Conservation (phyloP, 2,329 filamentous ascomycete genomes). For the Colletotrichum karsti region DNA sequence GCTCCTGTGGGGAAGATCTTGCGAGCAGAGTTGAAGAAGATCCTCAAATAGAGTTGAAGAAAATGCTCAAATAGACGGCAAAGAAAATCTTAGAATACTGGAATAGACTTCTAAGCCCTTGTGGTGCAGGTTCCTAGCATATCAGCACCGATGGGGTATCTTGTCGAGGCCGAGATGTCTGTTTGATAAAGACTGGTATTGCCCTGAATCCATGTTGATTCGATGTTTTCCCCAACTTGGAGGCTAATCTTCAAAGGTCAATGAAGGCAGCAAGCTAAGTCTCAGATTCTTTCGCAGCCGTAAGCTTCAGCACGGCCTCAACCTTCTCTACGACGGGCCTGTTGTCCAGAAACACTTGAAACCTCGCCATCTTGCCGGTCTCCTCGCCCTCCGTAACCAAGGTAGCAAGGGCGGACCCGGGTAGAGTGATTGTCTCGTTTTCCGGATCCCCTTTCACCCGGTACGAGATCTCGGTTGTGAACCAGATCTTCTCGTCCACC, state of each 20-base stretch:
- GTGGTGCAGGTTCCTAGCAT: no score
- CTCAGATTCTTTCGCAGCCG: not conserved
- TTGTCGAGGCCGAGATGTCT: no score
- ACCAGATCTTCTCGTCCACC: conserved; percentile 4
- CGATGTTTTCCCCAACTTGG: no score
- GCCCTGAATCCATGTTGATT: no score
- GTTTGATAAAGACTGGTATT: no score
- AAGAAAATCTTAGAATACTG: no score
- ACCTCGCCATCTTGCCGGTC: not conserved
- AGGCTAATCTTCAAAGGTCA: no score
- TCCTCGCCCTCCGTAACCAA: not conserved
- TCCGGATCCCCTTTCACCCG: not conserved
- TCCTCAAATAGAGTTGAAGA: not conserved
- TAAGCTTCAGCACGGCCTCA: not conserved
- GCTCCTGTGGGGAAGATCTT: not conserved
- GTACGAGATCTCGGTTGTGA: not conserved
- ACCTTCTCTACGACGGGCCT: not conserved
- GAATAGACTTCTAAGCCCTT: no score
- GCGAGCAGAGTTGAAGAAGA: not conserved
- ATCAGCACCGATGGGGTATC: no score
- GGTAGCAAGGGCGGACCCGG: not conserved
- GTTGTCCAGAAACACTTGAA: conserved; percentile 5
- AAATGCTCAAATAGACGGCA: no score
- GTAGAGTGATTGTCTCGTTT: not conserved
- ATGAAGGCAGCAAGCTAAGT: no score